A percentile compares a stretch with the other conserved stretches of the same genome.
Conservation (phyloP, 2,329 filamentous ascomycete species). For the Penicillium thymicola region DNA sequence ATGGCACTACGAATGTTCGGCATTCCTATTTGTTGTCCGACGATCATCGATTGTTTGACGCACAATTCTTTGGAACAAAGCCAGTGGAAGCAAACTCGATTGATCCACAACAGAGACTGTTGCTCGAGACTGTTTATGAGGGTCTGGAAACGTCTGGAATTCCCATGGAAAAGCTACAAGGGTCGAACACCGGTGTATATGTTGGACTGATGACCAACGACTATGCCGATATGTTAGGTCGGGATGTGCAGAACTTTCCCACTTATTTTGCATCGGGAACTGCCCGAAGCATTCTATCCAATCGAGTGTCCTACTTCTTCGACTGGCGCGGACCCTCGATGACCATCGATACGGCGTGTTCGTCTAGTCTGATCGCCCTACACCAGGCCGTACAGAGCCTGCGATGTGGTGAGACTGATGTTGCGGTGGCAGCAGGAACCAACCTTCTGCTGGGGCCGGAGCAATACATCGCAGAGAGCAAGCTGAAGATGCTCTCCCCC, state of each 20-base stretch:
- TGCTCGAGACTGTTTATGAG: slow-evolving; percentile 29
- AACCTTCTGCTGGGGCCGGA: slow-evolving; percentile 31
- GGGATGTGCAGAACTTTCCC: slow-evolving; percentile 23
- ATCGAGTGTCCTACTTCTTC: slow-evolving; percentile 41
- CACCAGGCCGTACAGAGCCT: slow-evolving; percentile 35
- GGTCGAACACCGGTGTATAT: slow-evolving; percentile 26
- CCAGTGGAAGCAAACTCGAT: slow-evolving; percentile 31
- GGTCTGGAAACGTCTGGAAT: slow-evolving; percentile 24
- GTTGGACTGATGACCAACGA: slow-evolving; percentile 30
- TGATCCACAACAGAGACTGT: slow-evolving; percentile 28
- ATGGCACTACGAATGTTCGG: slow-evolving; percentile 26
- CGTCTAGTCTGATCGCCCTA: slow-evolving; percentile 40
- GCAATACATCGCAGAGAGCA: slow-evolving; percentile 32
- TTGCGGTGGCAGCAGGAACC: slow-evolving; percentile 24
- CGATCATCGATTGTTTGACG: slow-evolving; percentile 25
- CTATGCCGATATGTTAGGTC: slow-evolving; percentile 22
- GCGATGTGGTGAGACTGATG: slow-evolving; percentile 26
- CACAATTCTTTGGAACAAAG: slow-evolving; percentile 28
- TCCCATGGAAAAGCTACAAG: slow-evolving; percentile 23
- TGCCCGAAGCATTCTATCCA: slow-evolving; percentile 39
- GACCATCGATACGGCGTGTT: slow-evolving; percentile 49
- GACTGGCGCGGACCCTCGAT: slow-evolving; percentile 39
- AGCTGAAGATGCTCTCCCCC: slow-evolving; percentile 49
- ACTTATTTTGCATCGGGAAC: slow-evolving; percentile 33
- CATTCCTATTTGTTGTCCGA: slow-evolving; percentile 26